phyloP scores from a whole-genome alignment of 2,329 filamentous ascomycete genomes.

The Aspergillus sp. region DNA sequence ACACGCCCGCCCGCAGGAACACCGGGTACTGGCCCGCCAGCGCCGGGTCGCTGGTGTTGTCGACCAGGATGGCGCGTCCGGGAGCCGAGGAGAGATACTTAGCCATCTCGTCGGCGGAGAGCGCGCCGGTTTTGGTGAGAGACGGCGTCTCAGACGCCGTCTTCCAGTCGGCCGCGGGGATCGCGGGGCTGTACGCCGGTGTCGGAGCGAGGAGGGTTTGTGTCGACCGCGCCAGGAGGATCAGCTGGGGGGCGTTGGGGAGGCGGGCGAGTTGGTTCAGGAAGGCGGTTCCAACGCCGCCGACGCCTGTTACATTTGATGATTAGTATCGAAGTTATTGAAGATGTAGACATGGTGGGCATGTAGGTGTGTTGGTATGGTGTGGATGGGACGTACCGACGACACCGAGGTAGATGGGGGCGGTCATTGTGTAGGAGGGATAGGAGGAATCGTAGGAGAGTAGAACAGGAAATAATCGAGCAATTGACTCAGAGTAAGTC shows the following conservation, averaged over 20 bases:
- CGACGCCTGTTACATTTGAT: conserved; percentile 63
- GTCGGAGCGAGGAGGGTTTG: conserved; percentile 74
- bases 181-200: conserved; percentile 64
- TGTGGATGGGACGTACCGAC: conserved; percentile 31
- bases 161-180: conserved; percentile 59
- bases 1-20: conserved; percentile 78
- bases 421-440: conserved; percentile 27
- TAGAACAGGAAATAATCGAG: conserved; percentile 1
- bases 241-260: conserved; percentile 69
- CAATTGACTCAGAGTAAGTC: neutral
- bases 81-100: conserved; percentile 77
- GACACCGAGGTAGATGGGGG: conserved; percentile 43
- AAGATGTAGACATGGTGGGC: neutral
- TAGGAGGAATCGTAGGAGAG: neutral
- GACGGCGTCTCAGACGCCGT: conserved; percentile 60
- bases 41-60: conserved; percentile 91
- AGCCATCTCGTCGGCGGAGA: conserved; percentile 67
- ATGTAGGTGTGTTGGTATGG: neutral
- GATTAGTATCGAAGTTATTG: neutral
- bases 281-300: conserved; percentile 91
- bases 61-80: conserved; percentile 77
- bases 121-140: conserved; percentile 48
- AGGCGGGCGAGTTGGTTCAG: conserved; percentile 74
- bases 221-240: conserved; percentile 82
- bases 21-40: conserved; percentile 80